Evolutionary conservation across 192 early-diverging fungal genomes (phyloP), one percentile per base, ranked within the genome.

Genomic region (Mortierella antarctica): DNA sequence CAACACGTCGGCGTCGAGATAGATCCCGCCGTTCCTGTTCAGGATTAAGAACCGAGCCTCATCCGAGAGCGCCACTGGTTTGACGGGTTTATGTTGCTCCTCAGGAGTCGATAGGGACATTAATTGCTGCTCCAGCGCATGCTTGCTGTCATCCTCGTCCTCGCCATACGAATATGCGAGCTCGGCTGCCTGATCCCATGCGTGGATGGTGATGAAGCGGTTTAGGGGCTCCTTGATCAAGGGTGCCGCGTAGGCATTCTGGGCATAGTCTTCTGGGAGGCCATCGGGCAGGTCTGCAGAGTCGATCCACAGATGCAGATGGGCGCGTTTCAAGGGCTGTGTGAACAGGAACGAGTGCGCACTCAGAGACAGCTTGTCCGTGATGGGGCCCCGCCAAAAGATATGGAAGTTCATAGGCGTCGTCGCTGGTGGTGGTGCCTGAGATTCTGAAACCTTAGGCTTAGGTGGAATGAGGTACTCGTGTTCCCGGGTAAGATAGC

Each of bases 31-130:
- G 15, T 83, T 67, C 44, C 70, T 49, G 46, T 83, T 68, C 42
- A 83, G 23, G 18, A 83, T 65, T 40, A 83, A 47, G 52, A 83
- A 83, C n/a, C 82, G 69, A 12, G 74, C 82, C 39, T 77, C 70
- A 48, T 83, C 82, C 41, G 74, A 77, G 17, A 77, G 51, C 53
- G 74, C 74, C 7, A 77, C 82, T 10, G 74, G 62, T 57, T 59
- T 57, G 9, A 54, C 62, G 12, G 21, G 39, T 4, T 18, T n/a
- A 12, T 9, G 3, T n/a, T 7, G 18, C 17, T 39, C 20, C 21
- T 47, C 40, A 31, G 31, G 31, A 31, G 31, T 31, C 31, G 31
- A 31, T 31, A 31, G 3, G 31, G 31, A 31, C 31, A 23, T 15
- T 20, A 18, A 13, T 47, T 62, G 6, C 48, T 47, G 11, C 56